Base-by-base conservation (phyloP, 2,329 filamentous ascomycete species). In the Aspergillus spinulosporus region DNA sequence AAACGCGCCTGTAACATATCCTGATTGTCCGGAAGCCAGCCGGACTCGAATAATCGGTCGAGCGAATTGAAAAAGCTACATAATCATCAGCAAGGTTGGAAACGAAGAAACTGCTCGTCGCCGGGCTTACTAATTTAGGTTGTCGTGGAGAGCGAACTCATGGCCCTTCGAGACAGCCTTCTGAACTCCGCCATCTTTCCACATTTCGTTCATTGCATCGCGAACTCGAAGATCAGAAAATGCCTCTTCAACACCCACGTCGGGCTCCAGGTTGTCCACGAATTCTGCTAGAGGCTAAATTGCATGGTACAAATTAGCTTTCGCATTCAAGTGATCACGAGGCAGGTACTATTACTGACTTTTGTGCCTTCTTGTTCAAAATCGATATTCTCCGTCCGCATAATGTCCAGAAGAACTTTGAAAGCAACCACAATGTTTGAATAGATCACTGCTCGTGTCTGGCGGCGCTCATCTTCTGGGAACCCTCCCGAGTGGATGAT, bases 111-210 rank as follows among this genome's bases (percentile, higher is more conserved):
- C 6, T 0, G 14, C 7, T 43, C 4, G 45, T 49, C 14, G 5
- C 39, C 37, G 32, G 55, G 79, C 89, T 69, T 79, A 97, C 92
- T 97, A 99, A 76, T 87, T 86, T 64, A 97, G 77, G 70, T 97
- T 97, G 78, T 97, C 94, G 73, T 97, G 92, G 49, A 97, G 83
- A 14, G 94, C 93, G 75, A 93, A 97, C 78, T 97, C 93, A 73
- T 97, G 96, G 65, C 94, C 94, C 76, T 94, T 93, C 49, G 86
- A 82, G 63, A 97, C 94, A n/a, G 92, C 91, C 66, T 86, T 80
- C 72, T 91, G 90, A 52, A 97, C 89, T 58, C 92, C 92, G 40
- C 77, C 79, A 73, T 99, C 93, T 28, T 77, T 78, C 94, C 93
- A 99, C 59, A 97, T 80, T 52, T 82, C 82, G 74, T 89, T 90